phyloP scores from a whole-genome alignment of 2,329 filamentous ascomycete species.

The Exophiala calicioides region DNA sequence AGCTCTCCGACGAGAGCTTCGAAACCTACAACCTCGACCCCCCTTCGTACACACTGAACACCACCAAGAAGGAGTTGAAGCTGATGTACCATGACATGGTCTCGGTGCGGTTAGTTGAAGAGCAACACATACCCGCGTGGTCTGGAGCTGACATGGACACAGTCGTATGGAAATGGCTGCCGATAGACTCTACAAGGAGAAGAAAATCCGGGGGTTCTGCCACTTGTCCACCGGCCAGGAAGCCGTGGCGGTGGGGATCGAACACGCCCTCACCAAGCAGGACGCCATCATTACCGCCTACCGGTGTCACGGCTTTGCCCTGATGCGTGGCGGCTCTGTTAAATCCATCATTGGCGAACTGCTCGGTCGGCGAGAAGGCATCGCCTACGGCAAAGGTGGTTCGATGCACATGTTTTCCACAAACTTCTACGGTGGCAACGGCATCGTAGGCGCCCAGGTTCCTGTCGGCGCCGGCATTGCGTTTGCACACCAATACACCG shows the following conservation, averaged over 20 bases:
- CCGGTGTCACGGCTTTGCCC: slow-evolving; percentile 96
- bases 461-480: slow-evolving; percentile 94
- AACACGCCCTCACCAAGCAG: slow-evolving; percentile 86
- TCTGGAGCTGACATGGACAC: slow-evolving; percentile 8
- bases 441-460: slow-evolving; percentile 98
- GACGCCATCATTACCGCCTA: slow-evolving; percentile 98
- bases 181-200: slow-evolving; percentile 99
- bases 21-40: slow-evolving; percentile 99
- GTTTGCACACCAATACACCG: slow-evolving; percentile 94
- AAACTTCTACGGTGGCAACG: slow-evolving; percentile 97
- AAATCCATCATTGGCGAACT: slow-evolving; percentile 95
- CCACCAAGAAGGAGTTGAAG: slow-evolving; percentile 97
- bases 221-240: slow-evolving; percentile 97
- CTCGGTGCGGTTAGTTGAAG: slow-evolving; percentile 70
- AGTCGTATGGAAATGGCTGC: slow-evolving; percentile 99
- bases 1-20: slow-evolving; percentile 96
- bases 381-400: slow-evolving; percentile 97
- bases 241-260: slow-evolving; percentile 94
- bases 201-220: slow-evolving; percentile 99
- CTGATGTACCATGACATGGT: slow-evolving; percentile 99
- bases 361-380: slow-evolving; percentile 90
- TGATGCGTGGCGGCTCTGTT: slow-evolving; percentile 91
- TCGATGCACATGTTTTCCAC: slow-evolving; percentile 99
- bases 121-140: background rate
- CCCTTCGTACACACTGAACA: slow-evolving; percentile 85